These are phyloP conservation scores for Cladorrhinum samala DNA, from an alignment of 495 filamentous ascomycete species.

Conservation along the genomic window DNA sequence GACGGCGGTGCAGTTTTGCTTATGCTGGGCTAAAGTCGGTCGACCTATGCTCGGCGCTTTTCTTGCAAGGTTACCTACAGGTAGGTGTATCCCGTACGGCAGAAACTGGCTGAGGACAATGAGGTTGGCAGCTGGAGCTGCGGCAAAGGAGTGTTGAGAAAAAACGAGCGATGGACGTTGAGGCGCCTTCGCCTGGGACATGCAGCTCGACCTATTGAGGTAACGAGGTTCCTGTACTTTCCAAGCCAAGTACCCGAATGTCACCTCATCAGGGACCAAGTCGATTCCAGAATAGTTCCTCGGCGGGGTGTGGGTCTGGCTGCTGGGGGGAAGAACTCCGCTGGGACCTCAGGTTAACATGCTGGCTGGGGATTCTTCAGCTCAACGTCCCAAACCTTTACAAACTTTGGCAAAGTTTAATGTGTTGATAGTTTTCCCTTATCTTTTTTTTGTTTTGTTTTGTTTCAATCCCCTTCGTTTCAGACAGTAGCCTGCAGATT, in stretches of 20 bases:
- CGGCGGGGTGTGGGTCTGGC: slow-evolving; percentile 9
- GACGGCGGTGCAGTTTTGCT: neutral
- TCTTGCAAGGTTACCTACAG: neutral
- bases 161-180: slow-evolving; percentile 12
- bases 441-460: no score
- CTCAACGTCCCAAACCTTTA: no score
- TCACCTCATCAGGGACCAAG: slow-evolving; percentile 12
- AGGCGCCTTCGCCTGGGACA: slow-evolving; percentile 5
- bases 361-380: neutral
- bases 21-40: neutral
- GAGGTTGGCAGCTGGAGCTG: neutral
- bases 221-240: slow-evolving; percentile 14
- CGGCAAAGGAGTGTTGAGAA: neutral
- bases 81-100: neutral
- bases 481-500: no score
- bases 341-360: neutral
- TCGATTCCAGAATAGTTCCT: slow-evolving; percentile 24
- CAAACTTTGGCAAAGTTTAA: no score
- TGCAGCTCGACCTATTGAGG: slow-evolving; percentile 12
- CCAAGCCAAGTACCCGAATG: slow-evolving; percentile 18
- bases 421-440: no score
- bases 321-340: slow-evolving; percentile 2
- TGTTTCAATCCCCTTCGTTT: no score
- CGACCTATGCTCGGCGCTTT: neutral
- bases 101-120: neutral